phyloP scores from a whole-genome alignment of 306 rosid species.

The Pterocarpus santalinus region DNA sequence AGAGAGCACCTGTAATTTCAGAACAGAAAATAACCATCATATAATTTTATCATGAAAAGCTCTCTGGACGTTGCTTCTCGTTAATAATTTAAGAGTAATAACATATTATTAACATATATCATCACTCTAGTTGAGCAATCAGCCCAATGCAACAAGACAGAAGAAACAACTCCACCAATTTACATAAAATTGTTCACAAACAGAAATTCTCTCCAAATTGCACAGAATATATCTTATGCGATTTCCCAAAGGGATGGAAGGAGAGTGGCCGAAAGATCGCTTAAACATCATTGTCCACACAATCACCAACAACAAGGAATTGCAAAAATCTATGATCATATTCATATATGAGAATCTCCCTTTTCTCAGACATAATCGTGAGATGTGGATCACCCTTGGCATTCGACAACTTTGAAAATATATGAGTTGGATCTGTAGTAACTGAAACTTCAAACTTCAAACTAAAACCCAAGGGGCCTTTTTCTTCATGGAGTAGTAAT shows the following conservation, averaged over 20 bases:
- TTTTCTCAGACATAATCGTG: not conserved
- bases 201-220: not conserved
- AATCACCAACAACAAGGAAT: too few relatives aligned
- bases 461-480: not conserved
- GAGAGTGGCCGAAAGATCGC: not conserved
- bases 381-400: not conserved
- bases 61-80: not conserved
- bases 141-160: not conserved
- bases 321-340: too few relatives aligned
- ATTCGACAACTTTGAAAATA: not conserved
- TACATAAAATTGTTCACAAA: not conserved
- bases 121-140: not conserved
- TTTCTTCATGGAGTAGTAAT: not conserved
- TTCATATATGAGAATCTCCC: too few relatives aligned
- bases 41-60: not conserved
- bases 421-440: not conserved
- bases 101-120: not conserved
- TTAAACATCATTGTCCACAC: not conserved
- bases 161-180: not conserved
- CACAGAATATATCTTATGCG: not conserved
- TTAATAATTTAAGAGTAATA: constrained; percentile 8
- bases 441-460: not conserved
- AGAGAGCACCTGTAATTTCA: constrained; percentile 81
- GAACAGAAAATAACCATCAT: constrained; percentile 18
- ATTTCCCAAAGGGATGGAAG: not conserved